phyloP scores from a whole-genome alignment of 2,329 filamentous ascomycete species.

The Fusarium sp. region DNA sequence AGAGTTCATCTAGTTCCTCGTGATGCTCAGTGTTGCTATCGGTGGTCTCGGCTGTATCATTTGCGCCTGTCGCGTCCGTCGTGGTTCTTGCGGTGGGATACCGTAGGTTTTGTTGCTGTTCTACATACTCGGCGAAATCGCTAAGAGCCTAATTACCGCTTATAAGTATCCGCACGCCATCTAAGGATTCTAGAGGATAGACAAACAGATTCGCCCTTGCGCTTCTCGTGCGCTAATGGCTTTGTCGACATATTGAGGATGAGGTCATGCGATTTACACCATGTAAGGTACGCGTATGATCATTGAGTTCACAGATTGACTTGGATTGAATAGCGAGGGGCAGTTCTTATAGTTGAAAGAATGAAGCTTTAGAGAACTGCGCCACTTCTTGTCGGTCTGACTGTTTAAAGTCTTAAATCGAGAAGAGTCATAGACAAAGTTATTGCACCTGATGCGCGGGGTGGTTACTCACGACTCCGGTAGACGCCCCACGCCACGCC shows the following conservation, averaged over 20 bases:
- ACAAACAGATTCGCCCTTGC: slow-evolving; percentile 86
- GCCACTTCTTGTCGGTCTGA: slow-evolving; percentile 46
- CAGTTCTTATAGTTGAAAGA: slow-evolving; percentile 27
- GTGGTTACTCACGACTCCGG: slow-evolving; percentile 42
- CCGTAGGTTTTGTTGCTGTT: slow-evolving; percentile 87
- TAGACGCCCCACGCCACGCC: slow-evolving; percentile 13
- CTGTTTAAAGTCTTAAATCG: slow-evolving; percentile 27
- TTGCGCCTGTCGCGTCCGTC: slow-evolving; percentile 46
- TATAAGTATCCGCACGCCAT: slow-evolving; percentile 18
- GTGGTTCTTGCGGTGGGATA: slow-evolving; percentile 62
- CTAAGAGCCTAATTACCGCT: slow-evolving; percentile 74
- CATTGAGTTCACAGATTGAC: slow-evolving; percentile 43
- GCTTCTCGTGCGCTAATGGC: slow-evolving; percentile 80
- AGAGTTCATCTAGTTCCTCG: slow-evolving; percentile 91
- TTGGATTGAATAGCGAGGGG: background rate
- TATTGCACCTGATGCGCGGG: slow-evolving; percentile 36
- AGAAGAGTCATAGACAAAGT: slow-evolving; percentile 48
- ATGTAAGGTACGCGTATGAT: slow-evolving; percentile 47
- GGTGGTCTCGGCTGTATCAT: slow-evolving; percentile 47
- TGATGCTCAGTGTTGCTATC: slow-evolving; percentile 65
- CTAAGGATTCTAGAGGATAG: background rate
- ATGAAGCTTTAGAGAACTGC: slow-evolving; percentile 19
- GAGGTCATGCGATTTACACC: slow-evolving; percentile 42
- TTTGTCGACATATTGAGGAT: slow-evolving; percentile 68
- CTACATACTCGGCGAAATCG: slow-evolving; percentile 98